phyloP scores from a whole-genome alignment of 2,329 filamentous ascomycete genomes.

The Neoscytalidium dimidiatum region DNA sequence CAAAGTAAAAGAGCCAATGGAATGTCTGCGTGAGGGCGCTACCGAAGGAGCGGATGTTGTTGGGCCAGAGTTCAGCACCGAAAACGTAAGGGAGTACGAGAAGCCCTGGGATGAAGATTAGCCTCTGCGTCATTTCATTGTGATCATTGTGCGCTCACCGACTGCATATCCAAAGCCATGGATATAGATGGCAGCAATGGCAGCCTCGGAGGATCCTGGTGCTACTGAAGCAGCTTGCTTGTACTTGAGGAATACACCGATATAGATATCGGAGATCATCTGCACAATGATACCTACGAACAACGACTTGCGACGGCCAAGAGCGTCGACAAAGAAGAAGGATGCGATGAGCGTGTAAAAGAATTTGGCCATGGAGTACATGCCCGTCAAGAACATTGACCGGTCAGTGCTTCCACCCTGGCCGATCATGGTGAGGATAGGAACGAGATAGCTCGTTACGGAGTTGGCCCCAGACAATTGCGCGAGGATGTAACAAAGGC shows the following conservation, averaged over 20 bases:
- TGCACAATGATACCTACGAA: slow-evolving; percentile 42
- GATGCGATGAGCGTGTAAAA: slow-evolving; percentile 44
- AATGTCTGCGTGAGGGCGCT: slow-evolving; percentile 42
- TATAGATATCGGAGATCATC: slow-evolving; percentile 45
- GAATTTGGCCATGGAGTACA: slow-evolving; percentile 49
- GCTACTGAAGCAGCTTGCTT: slow-evolving; percentile 29
- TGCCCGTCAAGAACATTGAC: slow-evolving; percentile 43
- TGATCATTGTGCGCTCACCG: slow-evolving; percentile 23
- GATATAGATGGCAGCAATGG: slow-evolving; percentile 48
- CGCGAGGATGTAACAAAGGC: slow-evolving; percentile 27
- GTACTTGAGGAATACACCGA: slow-evolving; percentile 44
- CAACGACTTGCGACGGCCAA: slow-evolving; percentile 35
- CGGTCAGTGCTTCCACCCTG: slow-evolving; percentile 30
- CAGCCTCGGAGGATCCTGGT: slow-evolving; percentile 36
- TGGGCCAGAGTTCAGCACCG: slow-evolving; percentile 49
- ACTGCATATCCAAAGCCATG: slow-evolving; percentile 50
- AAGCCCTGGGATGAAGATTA: slow-evolving; percentile 22
- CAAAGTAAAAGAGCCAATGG: slow-evolving; percentile 49
- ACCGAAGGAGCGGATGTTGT: slow-evolving; percentile 48
- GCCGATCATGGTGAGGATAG: slow-evolving; percentile 45
- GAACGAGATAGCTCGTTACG: slow-evolving; percentile 48
- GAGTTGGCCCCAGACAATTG: slow-evolving; percentile 50
- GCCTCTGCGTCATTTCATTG: neutral
- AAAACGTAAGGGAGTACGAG: slow-evolving; percentile 49
- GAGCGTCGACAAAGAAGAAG: slow-evolving; percentile 49